These are phyloP conservation scores for Blastocladiella emersonii DNA, from an alignment of 371 early-diverging fungal genomes.

Conservation along the genomic window DNA sequence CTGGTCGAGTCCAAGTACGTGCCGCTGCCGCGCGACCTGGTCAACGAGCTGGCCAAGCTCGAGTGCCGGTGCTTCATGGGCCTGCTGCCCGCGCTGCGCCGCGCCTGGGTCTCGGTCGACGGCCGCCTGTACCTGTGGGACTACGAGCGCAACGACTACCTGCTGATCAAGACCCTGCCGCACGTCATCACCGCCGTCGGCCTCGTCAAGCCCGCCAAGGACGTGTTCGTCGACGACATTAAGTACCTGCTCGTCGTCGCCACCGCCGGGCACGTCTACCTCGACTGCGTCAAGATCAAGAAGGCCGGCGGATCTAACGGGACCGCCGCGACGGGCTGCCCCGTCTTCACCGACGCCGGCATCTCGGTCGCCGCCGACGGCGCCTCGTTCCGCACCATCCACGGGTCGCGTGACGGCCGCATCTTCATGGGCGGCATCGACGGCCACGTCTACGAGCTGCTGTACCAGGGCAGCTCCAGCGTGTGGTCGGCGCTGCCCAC, in stretches of 20 bases:
- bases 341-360: conserved; percentile 28
- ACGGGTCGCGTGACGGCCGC: conserved; percentile 60
- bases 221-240: conserved; percentile 63
- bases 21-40: conserved; percentile 49
- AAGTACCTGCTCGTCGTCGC: conserved; percentile 70
- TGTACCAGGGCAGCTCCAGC: not conserved
- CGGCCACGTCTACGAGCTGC: conserved; percentile 71
- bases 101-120: conserved; percentile 80
- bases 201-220: conserved; percentile 52
- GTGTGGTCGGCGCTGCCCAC: not conserved
- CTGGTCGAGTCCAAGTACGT: conserved; percentile 7
- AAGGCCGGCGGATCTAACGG: not conserved
- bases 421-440: conserved; percentile 71
- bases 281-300: not conserved
- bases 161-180: conserved; percentile 50
- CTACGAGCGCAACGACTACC: conserved; percentile 41
- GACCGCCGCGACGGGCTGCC: not conserved
- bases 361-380: conserved; percentile 59
- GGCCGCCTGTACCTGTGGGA: conserved; percentile 78
- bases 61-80: conserved; percentile 71
- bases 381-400: conserved; percentile 56
- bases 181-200: conserved; percentile 71
- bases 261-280: conserved; percentile 30
- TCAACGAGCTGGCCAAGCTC: conserved; percentile 52
- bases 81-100: conserved; percentile 68